Evolutionary conservation across 2,329 filamentous ascomycete genomes (phyloP).

Genomic region (Apiospora hydei): DNA sequence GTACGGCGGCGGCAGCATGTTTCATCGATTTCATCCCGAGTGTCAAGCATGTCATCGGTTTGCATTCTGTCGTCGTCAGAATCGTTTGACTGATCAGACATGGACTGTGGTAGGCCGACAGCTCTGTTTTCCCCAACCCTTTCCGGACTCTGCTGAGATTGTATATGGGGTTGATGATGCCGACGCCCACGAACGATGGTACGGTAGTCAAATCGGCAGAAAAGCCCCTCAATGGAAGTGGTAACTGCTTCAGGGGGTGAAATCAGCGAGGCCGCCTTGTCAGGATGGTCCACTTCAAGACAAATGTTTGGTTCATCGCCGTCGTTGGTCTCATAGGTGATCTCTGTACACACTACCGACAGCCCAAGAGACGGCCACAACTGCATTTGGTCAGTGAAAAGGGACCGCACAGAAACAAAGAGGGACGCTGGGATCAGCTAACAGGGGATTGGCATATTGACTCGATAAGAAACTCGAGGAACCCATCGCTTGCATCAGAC

Average conservation of each 20-base stretch:
- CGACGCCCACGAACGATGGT: not conserved
- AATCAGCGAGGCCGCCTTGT: conserved; percentile 40
- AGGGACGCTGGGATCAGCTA: not conserved
- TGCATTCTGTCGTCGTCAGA: not conserved
- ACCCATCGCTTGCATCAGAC: not conserved
- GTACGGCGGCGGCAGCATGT: conserved; percentile 24
- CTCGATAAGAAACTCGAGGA: conserved; percentile 25
- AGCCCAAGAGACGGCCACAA: conserved; percentile 40
- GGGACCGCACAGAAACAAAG: not conserved
- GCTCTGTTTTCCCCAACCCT: not conserved
- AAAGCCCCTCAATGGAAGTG: conserved; percentile 38
- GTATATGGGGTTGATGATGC: not conserved
- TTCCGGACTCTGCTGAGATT: not conserved
- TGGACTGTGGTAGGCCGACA: not conserved
- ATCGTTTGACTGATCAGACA: not conserved
- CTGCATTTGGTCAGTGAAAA: conserved; percentile 33
- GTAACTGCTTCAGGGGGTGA: conserved; percentile 38
- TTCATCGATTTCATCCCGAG: not conserved
- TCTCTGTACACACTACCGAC: conserved; percentile 32
- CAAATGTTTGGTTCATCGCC: conserved; percentile 38
- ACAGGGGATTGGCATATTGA: conserved; percentile 22
- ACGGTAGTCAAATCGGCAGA: conserved; percentile 25
- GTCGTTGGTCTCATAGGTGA: conserved; percentile 34
- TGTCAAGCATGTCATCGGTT: not conserved
- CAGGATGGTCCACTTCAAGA: conserved; percentile 40